phyloP scores from a whole-genome alignment of 2,329 filamentous ascomycete species.

The Aspergillus proliferans region DNA sequence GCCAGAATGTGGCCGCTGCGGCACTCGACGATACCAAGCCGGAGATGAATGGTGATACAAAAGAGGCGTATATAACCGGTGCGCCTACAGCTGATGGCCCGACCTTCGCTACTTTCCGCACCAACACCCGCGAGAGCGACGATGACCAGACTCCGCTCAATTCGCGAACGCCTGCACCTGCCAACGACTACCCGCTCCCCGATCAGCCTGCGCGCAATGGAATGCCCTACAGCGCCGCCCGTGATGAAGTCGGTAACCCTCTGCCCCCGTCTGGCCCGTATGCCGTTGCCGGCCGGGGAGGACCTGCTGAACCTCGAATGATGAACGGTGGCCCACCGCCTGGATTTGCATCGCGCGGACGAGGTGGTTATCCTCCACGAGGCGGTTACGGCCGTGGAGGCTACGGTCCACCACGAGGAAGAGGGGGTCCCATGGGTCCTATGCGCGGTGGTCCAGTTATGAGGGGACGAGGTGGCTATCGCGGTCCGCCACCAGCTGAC shows the following conservation, averaged over 20 bases:
- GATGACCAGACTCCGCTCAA: constrained; percentile 39
- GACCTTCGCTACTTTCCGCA: constrained; percentile 42
- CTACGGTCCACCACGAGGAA: constrained; percentile 33
- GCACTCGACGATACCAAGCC: constrained; percentile 13
- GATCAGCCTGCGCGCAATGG: constrained; percentile 23
- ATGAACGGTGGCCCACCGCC: constrained; percentile 35
- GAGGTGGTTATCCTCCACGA: constrained; percentile 49
- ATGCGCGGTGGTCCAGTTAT: constrained; percentile 32
- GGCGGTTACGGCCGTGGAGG: constrained; percentile 41
- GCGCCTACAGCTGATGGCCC: constrained; percentile 47
- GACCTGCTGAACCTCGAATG: constrained; percentile 37
- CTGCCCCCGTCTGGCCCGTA: constrained; percentile 30
- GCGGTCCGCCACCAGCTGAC: constrained; percentile 45
- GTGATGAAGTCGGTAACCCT: constrained; percentile 37
- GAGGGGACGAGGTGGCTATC: constrained; percentile 38
- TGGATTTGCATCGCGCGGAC: constrained; percentile 48
- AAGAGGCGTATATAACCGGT: constrained; percentile 53
- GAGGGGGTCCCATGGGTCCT: constrained; percentile 37
- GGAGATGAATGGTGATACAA: constrained; percentile 45
- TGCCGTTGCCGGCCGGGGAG: constrained; percentile 23
- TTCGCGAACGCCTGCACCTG: constrained; percentile 22
- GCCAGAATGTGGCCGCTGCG: constrained; percentile 40
- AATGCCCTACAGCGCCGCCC: constrained; percentile 25
- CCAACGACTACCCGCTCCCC: constrained; percentile 21
- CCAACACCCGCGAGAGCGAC: constrained; percentile 27